Evolutionary conservation across 768 basidiomycete genomes (phyloP).

Genomic region (Tremella fuciformis): DNA sequence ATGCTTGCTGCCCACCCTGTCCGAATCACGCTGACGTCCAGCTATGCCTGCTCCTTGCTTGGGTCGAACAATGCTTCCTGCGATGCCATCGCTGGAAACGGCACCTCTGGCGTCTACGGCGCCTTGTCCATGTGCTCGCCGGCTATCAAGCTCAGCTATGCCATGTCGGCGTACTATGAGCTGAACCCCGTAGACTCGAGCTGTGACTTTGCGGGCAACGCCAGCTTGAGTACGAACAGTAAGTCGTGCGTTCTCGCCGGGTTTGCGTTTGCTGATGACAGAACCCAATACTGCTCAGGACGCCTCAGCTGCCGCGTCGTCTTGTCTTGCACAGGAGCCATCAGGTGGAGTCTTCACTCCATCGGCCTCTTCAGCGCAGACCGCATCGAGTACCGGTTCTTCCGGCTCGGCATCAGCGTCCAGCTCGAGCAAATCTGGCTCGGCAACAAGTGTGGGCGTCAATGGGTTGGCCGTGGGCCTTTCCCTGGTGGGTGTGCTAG

Average conservation of each 20-base stretch:
- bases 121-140: constrained; percentile 74
- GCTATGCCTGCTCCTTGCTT: constrained; percentile 68
- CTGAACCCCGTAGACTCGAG: constrained; percentile 61
- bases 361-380: constrained; percentile 11
- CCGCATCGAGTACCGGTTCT: constrained; percentile 4
- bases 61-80: constrained; percentile 60
- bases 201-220: constrained; percentile 82
- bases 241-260: constrained; percentile 21
- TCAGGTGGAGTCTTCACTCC: constrained; percentile 46
- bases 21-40: constrained; percentile 56
- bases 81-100: constrained; percentile 67
- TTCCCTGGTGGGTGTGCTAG: not conserved
- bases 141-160: constrained; percentile 74
- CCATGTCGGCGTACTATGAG: constrained; percentile 76
- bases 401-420: constrained; percentile 1
- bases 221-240: constrained; percentile 58
- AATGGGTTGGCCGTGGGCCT: not conserved
- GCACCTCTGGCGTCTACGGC: constrained; percentile 73
- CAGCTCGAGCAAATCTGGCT: constrained; percentile 1
- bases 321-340: constrained; percentile 44
- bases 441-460: not conserved
- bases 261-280: constrained; percentile 10
- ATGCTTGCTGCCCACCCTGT: constrained; percentile 17
- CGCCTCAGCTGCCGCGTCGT: constrained; percentile 42
- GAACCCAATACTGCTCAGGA: constrained; percentile 49